Percentiles rank a stretch among this genome's conserved stretches.
Evolutionary conservation across 176 grass and related monocot genomes (phyloP).

Genomic region (Avena sativa): DNA sequence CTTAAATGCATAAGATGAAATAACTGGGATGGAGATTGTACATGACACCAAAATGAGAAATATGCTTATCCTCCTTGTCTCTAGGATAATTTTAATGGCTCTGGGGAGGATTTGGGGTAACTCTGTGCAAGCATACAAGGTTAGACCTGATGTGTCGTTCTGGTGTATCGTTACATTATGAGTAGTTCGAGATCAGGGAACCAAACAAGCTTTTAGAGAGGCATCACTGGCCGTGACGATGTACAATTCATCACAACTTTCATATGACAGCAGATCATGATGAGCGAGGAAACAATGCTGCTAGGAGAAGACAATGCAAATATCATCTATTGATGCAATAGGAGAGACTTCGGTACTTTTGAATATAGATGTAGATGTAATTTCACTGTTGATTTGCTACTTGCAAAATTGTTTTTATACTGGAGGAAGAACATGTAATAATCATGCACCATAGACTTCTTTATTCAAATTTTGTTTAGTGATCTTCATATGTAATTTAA

Average conservation of each 20-base stretch:
- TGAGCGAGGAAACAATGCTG: neutral
- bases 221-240: neutral
- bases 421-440: neutral
- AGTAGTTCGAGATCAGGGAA: neutral
- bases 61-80: neutral
- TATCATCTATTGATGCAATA: neutral
- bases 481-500: neutral
- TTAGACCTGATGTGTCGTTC: neutral
- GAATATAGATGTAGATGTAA: neutral
- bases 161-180: neutral
- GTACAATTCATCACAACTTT: neutral
- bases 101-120: neutral
- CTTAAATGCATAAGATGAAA: neutral
- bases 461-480: neutral
- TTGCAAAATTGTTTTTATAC: neutral
- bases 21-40: neutral
- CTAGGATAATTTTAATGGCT: neutral
- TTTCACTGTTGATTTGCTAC: neutral
- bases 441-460: neutral
- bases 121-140: neutral
- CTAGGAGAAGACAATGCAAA: neutral
- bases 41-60: neutral
- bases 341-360: neutral
- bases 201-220: neutral
- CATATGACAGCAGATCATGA: neutral